Evolutionary conservation across 2,329 filamentous ascomycete species (phyloP), one percentile per base, ranked within the genome.

Genomic region (Apiospora saccharicola): DNA sequence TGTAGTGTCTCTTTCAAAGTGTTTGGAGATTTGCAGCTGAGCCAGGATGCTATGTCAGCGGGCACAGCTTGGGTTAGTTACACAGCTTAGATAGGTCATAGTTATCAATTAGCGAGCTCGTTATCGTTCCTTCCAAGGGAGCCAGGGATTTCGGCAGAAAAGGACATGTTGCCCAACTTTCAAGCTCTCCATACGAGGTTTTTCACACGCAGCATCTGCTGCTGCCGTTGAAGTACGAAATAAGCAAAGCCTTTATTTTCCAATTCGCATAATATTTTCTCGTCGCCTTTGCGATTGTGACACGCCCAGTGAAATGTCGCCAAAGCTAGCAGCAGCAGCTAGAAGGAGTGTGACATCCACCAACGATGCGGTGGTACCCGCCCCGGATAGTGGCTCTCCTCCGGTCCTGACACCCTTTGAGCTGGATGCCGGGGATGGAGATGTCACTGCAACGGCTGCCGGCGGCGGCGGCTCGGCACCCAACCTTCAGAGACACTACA

Each of bases 11-110:
- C 51, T 37, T 37, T 37, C 16, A 22, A 37, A 30, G 16, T n/a
- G 53, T 61, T 61, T 61, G 53, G 53, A 30, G 51, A 34, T 57
- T 30, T 37, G 13, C 53, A 61, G 57, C 19, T 64, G 57, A 13
- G n/a, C 57, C 34, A 37, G 30, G 53, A 37, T 61, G 53, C 24
- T 34, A 26, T 51, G 49, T 51, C 49, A 24, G n/a, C 49, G n/a
- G n/a, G n/a, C n/a, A 51, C n/a, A 26, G n/a, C 14, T 30, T 30
- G 14, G 26, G 51, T n/a, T n/a, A n/a, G 19, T 41, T 41, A 37
- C 37, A 5, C 10, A 10, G 10, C 8, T 41, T 41, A 41, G 10
- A 10, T 41, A 41, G 37, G 37, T 10, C 37, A 41, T 41, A 10
- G 37, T 41, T 41, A 41, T 41, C 37, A 41, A 34, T 64, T n/a